Percentiles rank a stretch among this genome's conserved stretches.
phyloP scores from a whole-genome alignment of 2,329 filamentous ascomycete species.

The Paecilomyces sp. region DNA sequence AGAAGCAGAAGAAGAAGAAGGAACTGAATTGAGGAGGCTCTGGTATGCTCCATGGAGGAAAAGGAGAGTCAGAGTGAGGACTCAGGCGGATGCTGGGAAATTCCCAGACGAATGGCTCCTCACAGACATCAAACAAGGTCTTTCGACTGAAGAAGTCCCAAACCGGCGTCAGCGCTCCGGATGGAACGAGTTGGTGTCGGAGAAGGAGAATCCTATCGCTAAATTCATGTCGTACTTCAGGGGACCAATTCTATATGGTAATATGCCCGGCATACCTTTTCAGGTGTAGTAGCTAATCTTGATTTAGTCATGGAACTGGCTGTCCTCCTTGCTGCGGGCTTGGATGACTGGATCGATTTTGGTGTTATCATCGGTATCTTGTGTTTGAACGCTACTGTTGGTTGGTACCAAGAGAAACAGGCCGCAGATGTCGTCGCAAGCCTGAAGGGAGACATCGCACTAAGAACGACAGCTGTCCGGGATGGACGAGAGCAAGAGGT shows the following conservation, averaged over 20 bases:
- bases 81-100: conserved; percentile 21
- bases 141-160: conserved; percentile 53
- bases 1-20: conserved; percentile 35
- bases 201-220: conserved; percentile 67
- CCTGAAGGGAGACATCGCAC: conserved; percentile 71
- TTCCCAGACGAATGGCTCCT: conserved; percentile 62
- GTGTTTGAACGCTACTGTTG: conserved; percentile 65
- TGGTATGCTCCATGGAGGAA: conserved; percentile 56
- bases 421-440: conserved; percentile 69
- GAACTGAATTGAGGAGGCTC: conserved; percentile 42
- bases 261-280: conserved; percentile 20
- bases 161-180: conserved; percentile 57
- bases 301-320: conserved; percentile 62
- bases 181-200: conserved; percentile 68
- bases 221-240: conserved; percentile 70
- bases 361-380: conserved; percentile 73
- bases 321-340: conserved; percentile 64
- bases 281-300: conserved; percentile 8
- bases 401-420: conserved; percentile 78
- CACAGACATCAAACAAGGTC: conserved; percentile 61
- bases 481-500: conserved; percentile 60
- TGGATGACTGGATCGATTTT: conserved; percentile 69
- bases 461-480: conserved; percentile 62
- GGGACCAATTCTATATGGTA: conserved; percentile 70
- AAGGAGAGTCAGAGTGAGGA: conserved; percentile 20